Base-by-base conservation (phyloP, 495 filamentous ascomycete genomes). In the Xylaria cubensis region DNA sequence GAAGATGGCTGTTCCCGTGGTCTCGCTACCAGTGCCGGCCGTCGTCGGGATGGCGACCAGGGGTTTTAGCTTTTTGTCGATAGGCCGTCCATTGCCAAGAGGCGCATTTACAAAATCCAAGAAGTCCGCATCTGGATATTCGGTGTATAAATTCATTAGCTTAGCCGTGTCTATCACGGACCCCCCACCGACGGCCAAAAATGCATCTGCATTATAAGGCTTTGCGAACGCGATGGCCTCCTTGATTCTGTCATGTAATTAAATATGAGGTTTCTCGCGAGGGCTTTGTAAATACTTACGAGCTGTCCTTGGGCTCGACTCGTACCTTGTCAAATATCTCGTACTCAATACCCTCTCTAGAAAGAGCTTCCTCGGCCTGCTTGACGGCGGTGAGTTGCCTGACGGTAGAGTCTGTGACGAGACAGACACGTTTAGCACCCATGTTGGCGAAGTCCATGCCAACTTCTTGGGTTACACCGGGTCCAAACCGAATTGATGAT, bases 381-480 rank as follows among this genome's bases (percentile, higher is more conserved):
- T 89, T 90, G 91, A 98, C 95, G 24, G 94, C 94, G 79, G 92
- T 86, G 69, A 99, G 84, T 76, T 92, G 89, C 74, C 85, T 81
- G 10, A 99, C 93, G 46, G 87, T 97, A 59, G 80, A 78, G 78
- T 99, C 96, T 61, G 96, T 98, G 24, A 99, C 94, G 29, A 99
- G 90, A 77, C 93, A 92, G 46, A 99, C 95, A 41, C 90, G 89
- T 83, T 93, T 93, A 2, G 91, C 88, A 19, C 91, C 91, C 88
- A 99, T 89, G 79, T 98, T 99, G 82, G 88, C 88, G 75, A 99
- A 91, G 81, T 99, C 96, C 96, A 99, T 99, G 72, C 96, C 96
- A n/a, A 98, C 94, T 82, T 99, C 96, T 80, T 92, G 91, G 17
- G 96, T 99, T n/a, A 90, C 91, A 4, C 96, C 96, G 0, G 93